These are phyloP conservation scores for Raffaelea ambrosiae DNA, from an alignment of 2,329 filamentous ascomycete species.

Conservation along the genomic window DNA sequence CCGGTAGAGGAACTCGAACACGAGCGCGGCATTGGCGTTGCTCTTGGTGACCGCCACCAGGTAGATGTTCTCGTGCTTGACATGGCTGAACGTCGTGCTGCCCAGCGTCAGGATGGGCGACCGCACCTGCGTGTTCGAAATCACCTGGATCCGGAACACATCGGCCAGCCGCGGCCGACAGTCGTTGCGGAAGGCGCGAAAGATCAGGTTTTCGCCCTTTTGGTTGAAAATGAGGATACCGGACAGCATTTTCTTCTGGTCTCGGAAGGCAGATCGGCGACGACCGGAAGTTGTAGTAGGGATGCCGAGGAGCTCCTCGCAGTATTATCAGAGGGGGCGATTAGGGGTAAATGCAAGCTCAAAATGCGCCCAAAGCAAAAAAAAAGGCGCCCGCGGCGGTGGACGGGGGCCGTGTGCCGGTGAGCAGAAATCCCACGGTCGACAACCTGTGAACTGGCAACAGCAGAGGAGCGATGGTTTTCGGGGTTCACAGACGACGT, in stretches of 20 bases:
- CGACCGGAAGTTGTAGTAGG: background rate
- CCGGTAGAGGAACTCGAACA: constrained; percentile 96
- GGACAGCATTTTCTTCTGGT: constrained; percentile 92
- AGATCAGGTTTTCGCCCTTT: constrained; percentile 99
- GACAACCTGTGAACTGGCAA: too few species aligned
- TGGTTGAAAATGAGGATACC: constrained; percentile 98
- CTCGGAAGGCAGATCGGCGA: constrained; percentile 15
- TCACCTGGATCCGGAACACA: constrained; percentile 99
- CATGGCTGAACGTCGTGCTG: constrained; percentile 97
- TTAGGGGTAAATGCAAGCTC: background rate
- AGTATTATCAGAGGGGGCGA: background rate
- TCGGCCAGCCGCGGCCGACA: constrained; percentile 95
- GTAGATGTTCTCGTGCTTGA: constrained; percentile 99
- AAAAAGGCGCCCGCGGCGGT: too few species aligned
- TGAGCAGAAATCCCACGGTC: too few species aligned
- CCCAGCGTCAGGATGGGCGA: constrained; percentile 96
- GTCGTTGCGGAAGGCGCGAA: constrained; percentile 97
- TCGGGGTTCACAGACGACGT: too few species aligned
- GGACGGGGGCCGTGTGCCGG: too few species aligned
- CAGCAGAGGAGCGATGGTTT: too few species aligned
- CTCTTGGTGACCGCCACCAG: constrained; percentile 96
- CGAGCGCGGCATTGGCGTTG: constrained; percentile 95
- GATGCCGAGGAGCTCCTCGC: too few species aligned
- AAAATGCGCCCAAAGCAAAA: background rate
- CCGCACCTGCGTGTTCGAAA: constrained; percentile 94